Evolutionary conservation across 495 filamentous ascomycete genomes (phyloP).

Genomic region (Bryoglossum gracile): DNA sequence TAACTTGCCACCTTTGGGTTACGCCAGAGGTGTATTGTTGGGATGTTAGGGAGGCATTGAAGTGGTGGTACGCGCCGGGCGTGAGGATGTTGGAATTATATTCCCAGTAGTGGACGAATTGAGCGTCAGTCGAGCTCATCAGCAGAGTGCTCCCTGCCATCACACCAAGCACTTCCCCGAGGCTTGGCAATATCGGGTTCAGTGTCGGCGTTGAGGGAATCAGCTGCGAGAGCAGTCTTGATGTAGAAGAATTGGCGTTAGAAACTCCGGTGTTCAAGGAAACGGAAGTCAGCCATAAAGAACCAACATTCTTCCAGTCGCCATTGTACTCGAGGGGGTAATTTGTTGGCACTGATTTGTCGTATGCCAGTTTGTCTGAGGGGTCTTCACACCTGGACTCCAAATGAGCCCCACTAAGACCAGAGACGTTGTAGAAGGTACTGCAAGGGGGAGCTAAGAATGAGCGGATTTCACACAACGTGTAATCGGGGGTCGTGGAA

Average conservation of each 20-base stretch:
- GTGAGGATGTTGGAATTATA: constrained; percentile 29
- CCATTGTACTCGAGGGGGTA: constrained; percentile 26
- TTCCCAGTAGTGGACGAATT: constrained; percentile 52
- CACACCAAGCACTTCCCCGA: constrained; percentile 61
- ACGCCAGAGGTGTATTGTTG: constrained; percentile 59
- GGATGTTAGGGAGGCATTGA: constrained; percentile 48
- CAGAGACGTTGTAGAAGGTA: constrained; percentile 51
- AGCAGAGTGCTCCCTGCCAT: constrained; percentile 58
- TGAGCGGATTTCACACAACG: constrained; percentile 55
- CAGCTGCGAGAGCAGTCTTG: constrained; percentile 44
- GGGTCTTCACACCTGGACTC: constrained; percentile 50
- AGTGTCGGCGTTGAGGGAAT: constrained; percentile 14
- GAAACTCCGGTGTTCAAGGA: constrained; percentile 53
- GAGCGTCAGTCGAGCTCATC: constrained; percentile 41
- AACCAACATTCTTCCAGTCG: constrained; percentile 55
- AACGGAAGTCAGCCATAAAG: constrained; percentile 48
- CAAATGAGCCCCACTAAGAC: constrained; percentile 46
- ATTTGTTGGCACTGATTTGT: constrained; percentile 28
- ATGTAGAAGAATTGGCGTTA: constrained; percentile 52
- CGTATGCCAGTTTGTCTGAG: constrained; percentile 44
- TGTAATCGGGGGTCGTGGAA: constrained; percentile 35
- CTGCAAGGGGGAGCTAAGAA: constrained; percentile 53
- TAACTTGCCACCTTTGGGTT: constrained; percentile 45
- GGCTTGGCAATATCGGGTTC: constrained; percentile 43
- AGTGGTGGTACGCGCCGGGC: constrained; percentile 40